Evolutionary conservation across 2,329 filamentous ascomycete species (phyloP).

Genomic region (Sporothrix mexicana): DNA sequence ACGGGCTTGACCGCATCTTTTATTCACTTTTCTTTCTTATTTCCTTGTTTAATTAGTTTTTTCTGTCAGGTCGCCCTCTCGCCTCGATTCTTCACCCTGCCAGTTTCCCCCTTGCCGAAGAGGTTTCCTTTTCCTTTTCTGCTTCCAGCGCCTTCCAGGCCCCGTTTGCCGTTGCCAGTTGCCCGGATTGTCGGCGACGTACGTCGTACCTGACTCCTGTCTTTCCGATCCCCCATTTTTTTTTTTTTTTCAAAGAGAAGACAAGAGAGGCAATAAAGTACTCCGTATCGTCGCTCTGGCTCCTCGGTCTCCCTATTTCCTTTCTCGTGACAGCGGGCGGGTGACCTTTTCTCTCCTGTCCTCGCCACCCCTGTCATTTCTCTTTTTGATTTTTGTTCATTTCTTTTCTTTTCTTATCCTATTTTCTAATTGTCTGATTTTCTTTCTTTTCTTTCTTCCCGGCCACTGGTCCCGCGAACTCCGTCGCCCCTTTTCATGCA

Average conservation of each 20-base stretch:
- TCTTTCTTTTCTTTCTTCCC: background rate
- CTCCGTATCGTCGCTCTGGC: background rate
- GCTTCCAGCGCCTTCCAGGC: constrained; percentile 14
- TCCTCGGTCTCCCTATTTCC: background rate
- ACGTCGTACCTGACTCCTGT: constrained; percentile 33
- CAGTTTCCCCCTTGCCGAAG: constrained; percentile 19
- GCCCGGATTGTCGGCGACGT: constrained; percentile 33
- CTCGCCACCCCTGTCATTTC: constrained; percentile 13
- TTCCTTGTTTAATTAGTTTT: constrained; percentile 11
- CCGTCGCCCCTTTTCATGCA: constrained; percentile 11
- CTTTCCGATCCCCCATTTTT: background rate
- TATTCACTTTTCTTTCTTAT: background rate
- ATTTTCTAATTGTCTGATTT: background rate
- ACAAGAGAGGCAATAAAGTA: background rate
- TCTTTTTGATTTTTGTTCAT: background rate
- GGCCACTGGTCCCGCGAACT: background rate
- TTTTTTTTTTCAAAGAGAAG: background rate
- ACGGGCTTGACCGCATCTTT: constrained; percentile 24
- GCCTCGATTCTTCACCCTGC: background rate
- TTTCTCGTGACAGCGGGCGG: constrained; percentile 9
- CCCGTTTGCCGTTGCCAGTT: constrained; percentile 29
- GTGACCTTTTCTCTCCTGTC: constrained; percentile 16
- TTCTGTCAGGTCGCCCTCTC: background rate
- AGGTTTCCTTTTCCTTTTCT: constrained; percentile 22
- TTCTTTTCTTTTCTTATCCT: background rate